Evolutionary conservation across 2,329 filamentous ascomycete species (phyloP), one percentile per base, ranked within the genome.

Genomic region (Remersonia thermophila): DNA sequence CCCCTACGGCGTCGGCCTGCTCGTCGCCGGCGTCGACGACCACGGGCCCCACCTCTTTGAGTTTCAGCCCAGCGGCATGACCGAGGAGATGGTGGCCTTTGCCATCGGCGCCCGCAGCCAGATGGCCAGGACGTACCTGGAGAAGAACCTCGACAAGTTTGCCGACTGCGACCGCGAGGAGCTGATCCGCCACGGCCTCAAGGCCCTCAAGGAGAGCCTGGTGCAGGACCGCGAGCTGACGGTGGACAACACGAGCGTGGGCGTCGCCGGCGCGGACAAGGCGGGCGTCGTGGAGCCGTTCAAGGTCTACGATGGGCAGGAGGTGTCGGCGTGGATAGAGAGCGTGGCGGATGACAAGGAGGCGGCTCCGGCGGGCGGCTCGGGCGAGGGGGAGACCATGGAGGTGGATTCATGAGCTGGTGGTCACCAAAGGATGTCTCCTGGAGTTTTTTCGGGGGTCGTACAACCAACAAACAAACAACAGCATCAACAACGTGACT

Each of bases 181-280:
- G 61, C 67, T 98, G 54, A 79, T 98, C 52, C 77, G 77, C 62
- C 91, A 98, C 65, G 91, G 89, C 23, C 66, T 98, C 55, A 74
- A 75, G 55, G 89, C 91, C 35, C 67, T 98, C 56, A 94, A 94
- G 71, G 91, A 98, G 69, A 93, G 83, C 50, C 66, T 98, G 58
- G 82, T 83, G 39, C 89, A 96, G 72, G 91, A 98, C 63, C 93
- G 93, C 69, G 87, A 96, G 71, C 66, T 98, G 58, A 96, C 89
- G 37, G 76, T 95, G 28, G 91, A 96, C 59, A 98, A 98, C 66
- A 94, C 87, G 37, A 94, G 85, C 50, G 74, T 98, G 36, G 87
- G 83, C 27, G 69, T 95, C 42, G 83, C 87, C 15, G 87, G 87
- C 8, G 64, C 72, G 33, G 63, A 52, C 32, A 58, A 63, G 38